Percentiles rank a stretch among this genome's conserved stretches.
phyloP scores from a whole-genome alignment of 805 yeast species.

The Yarrowia deformans region DNA sequence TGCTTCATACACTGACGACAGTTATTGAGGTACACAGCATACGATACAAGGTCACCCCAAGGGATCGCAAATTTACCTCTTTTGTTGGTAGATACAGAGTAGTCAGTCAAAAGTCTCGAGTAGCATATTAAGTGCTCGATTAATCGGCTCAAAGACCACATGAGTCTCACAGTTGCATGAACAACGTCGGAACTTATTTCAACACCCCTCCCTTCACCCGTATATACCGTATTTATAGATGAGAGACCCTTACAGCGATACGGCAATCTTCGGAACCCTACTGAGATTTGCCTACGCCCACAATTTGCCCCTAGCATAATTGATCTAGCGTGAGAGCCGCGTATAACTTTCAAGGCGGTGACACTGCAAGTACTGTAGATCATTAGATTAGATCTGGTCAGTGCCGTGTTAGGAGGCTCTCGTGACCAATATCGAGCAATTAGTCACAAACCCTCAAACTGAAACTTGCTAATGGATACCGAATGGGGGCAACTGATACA shows the following conservation, averaged over 20 bases:
- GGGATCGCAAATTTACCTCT: background rate
- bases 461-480: background rate
- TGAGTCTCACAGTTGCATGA: background rate
- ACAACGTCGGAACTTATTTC: background rate
- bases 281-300: background rate
- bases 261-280: background rate
- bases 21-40: background rate
- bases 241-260: background rate
- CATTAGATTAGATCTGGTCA: background rate
- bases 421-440: background rate
- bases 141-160: background rate
- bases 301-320: background rate
- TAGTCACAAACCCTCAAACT: background rate
- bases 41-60: background rate
- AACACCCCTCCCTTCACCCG: background rate
- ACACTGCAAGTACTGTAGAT: background rate
- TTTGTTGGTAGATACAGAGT: background rate
- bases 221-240: no score
- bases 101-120: background rate
- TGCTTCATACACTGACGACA: background rate
- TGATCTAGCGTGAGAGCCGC: background rate
- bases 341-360: background rate
- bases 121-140: background rate
- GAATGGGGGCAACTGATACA: background rate
- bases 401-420: conserved; percentile 5